phyloP scores from a whole-genome alignment of 768 basidiomycete species.

The Boletus pseudo-olivaceus region DNA sequence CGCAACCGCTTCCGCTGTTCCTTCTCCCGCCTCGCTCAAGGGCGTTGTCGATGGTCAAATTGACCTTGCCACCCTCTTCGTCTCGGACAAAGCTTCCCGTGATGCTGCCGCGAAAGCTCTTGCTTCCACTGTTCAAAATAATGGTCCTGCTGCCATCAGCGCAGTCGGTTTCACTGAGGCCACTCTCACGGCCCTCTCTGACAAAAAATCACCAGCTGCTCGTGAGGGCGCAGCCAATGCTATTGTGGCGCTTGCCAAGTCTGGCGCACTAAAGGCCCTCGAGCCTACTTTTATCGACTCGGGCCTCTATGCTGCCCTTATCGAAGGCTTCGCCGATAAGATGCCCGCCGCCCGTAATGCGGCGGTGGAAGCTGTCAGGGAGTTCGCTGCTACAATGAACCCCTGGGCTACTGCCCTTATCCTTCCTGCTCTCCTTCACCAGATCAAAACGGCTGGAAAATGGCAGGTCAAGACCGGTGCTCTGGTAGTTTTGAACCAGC shows the following conservation, averaged over 20 bases:
- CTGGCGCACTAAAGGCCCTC: slow-evolving; percentile 74
- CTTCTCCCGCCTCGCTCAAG: slow-evolving; percentile 72
- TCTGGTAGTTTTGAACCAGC: slow-evolving; percentile 77
- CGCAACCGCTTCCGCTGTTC: slow-evolving; percentile 53
- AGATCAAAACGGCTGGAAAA: slow-evolving; percentile 94
- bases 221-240: slow-evolving; percentile 85
- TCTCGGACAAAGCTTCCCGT: slow-evolving; percentile 80
- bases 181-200: slow-evolving; percentile 77
- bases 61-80: slow-evolving; percentile 75
- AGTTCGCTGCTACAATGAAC: slow-evolving; percentile 74
- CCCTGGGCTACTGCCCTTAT: slow-evolving; percentile 83
- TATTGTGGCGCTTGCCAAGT: slow-evolving; percentile 60
- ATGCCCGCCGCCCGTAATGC: slow-evolving; percentile 82
- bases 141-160: slow-evolving; percentile 74
- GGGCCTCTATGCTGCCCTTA: slow-evolving; percentile 79
- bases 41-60: slow-evolving; percentile 61
- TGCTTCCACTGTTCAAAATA: slow-evolving; percentile 74
- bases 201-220: slow-evolving; percentile 92
- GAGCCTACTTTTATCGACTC: slow-evolving; percentile 87
- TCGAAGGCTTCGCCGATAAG: slow-evolving; percentile 95
- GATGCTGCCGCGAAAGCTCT: slow-evolving; percentile 66
- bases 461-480: slow-evolving; percentile 96
- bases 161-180: slow-evolving; percentile 69
- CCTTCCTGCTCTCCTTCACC: slow-evolving; percentile 84
- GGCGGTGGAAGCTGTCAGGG: slow-evolving; percentile 78